These are phyloP conservation scores for Antarctomyces pellizariae DNA, from an alignment of 495 filamentous ascomycete species.

Conservation along the genomic window DNA sequence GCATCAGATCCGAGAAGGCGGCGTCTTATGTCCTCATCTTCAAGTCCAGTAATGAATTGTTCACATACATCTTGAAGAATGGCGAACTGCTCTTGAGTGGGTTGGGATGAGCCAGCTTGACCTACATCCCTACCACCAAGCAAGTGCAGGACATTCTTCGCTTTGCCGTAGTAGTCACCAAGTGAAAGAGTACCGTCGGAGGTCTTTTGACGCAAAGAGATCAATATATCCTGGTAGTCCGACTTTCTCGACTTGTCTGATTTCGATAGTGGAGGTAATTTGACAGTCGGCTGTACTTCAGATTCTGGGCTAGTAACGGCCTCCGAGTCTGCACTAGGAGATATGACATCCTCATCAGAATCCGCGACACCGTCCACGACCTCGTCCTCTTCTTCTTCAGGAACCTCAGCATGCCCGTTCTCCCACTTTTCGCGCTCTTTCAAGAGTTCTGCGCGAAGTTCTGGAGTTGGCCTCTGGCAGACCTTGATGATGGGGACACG, in stretches of 20 bases:
- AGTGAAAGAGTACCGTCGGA: conserved; percentile 17
- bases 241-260: too few species aligned
- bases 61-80: conserved; percentile 22
- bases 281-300: too few species aligned
- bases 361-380: too few species aligned
- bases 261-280: too few species aligned
- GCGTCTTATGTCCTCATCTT: conserved; percentile 16
- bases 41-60: conserved; percentile 25
- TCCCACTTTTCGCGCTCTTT: conserved; percentile 39
- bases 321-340: too few species aligned
- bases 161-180: conserved; percentile 17
- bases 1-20: too few species aligned
- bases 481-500: conserved; percentile 67
- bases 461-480: conserved; percentile 36
- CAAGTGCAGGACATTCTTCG: conserved; percentile 22
- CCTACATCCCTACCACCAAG: conserved; percentile 22
- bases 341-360: too few species aligned
- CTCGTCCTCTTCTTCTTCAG: conserved; percentile 6
- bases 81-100: conserved; percentile 15
- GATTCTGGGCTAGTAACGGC: too few species aligned
- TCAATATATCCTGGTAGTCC: conserved; percentile 14
- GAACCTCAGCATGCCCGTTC: conserved; percentile 14
- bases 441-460: conserved; percentile 25
- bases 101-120: conserved; percentile 15
- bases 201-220: conserved; percentile 17